Conservation (phyloP, 371 early-diverging fungal genomes). For the Mucor indicus region DNA sequence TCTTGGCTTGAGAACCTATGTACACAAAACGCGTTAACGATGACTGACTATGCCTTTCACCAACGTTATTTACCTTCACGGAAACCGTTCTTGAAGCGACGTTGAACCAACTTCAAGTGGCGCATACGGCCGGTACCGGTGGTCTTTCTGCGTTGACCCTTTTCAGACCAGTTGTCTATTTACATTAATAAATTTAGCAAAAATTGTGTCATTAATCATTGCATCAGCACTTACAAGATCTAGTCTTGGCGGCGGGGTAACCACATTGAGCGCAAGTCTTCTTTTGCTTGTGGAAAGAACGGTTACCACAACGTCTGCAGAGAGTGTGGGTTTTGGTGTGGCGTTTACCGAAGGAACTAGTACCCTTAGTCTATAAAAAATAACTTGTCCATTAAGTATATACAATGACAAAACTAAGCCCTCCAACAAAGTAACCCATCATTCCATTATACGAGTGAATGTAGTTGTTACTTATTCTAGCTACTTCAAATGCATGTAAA, state of each 20-base stretch:
- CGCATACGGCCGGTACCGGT: conserved; percentile 98
- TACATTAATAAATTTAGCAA: too few species aligned
- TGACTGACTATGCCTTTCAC: too few species aligned
- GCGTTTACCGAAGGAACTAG: conserved; percentile 27
- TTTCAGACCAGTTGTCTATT: conserved; percentile 61
- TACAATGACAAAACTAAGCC: too few species aligned
- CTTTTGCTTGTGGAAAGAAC: conserved; percentile 99
- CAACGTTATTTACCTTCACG: conserved; percentile 69
- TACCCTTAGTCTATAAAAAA: conserved; percentile 20
- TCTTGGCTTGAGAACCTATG: conserved; percentile 53
- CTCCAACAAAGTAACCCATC: too few species aligned
- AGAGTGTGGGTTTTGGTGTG: conserved; percentile 98
- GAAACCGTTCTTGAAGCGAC: conserved; percentile 97
- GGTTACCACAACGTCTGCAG: conserved; percentile 97
- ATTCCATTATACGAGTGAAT: too few species aligned
- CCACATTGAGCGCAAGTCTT: conserved; percentile 98
- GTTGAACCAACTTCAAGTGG: conserved; percentile 87
- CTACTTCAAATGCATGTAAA: too few species aligned
- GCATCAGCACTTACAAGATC: conserved; percentile 81
- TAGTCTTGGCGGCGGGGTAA: conserved; percentile 96
- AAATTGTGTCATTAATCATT: too few species aligned
- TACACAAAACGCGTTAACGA: too few species aligned
- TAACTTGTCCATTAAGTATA: too few species aligned
- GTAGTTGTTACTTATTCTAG: too few species aligned
- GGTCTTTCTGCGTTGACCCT: conserved; percentile 96